Percentiles rank a stretch among this genome's conserved stretches.
These are phyloP conservation scores for Aphanocladium album DNA, from an alignment of 2,329 filamentous ascomycete genomes.

Conservation along the genomic window DNA sequence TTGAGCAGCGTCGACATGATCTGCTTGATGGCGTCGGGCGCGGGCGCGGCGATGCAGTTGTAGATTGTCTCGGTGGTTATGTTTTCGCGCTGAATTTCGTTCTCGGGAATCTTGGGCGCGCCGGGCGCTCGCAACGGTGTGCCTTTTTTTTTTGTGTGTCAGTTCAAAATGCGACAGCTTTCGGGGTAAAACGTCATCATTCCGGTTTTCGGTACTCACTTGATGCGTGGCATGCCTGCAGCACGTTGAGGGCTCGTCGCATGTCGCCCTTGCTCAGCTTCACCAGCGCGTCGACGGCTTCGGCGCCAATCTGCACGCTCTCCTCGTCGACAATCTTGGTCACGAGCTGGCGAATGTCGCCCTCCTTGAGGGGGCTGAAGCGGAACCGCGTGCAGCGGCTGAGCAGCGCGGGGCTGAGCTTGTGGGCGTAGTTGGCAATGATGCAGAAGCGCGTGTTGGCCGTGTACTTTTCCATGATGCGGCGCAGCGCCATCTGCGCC, in stretches of 20 bases:
- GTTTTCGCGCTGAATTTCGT: slow-evolving; percentile 66
- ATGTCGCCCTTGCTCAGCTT: slow-evolving; percentile 91
- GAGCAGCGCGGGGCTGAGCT: slow-evolving; percentile 85
- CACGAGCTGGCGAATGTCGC: slow-evolving; percentile 77
- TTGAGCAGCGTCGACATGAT: slow-evolving; percentile 80
- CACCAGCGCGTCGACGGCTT: slow-evolving; percentile 79
- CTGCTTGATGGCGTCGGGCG: slow-evolving; percentile 78
- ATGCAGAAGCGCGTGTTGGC: slow-evolving; percentile 97
- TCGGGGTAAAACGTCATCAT: no score
- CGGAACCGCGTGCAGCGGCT: slow-evolving; percentile 92
- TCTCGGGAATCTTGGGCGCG: slow-evolving; percentile 54
- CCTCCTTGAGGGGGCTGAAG: slow-evolving; percentile 88
- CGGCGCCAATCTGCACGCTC: slow-evolving; percentile 72
- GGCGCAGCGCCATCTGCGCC: slow-evolving; percentile 91
- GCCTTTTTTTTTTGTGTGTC: no score
- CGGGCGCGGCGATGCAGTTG: slow-evolving; percentile 93
- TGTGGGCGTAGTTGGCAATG: slow-evolving; percentile 98
- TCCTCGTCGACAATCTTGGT: slow-evolving; percentile 89
- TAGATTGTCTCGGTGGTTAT: slow-evolving; percentile 94
- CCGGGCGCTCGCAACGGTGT: slow-evolving; percentile 61
- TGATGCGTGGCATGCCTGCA: slow-evolving; percentile 94
- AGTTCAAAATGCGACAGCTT: no score
- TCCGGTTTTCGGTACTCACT: slow-evolving; percentile 50
- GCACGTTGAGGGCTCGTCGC: slow-evolving; percentile 87
- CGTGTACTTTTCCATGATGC: slow-evolving; percentile 99